A percentile compares a stretch with the other conserved stretches of the same genome.
Evolutionary conservation across 495 filamentous ascomycete genomes (phyloP).

Genomic region (Neurospora sp.): DNA sequence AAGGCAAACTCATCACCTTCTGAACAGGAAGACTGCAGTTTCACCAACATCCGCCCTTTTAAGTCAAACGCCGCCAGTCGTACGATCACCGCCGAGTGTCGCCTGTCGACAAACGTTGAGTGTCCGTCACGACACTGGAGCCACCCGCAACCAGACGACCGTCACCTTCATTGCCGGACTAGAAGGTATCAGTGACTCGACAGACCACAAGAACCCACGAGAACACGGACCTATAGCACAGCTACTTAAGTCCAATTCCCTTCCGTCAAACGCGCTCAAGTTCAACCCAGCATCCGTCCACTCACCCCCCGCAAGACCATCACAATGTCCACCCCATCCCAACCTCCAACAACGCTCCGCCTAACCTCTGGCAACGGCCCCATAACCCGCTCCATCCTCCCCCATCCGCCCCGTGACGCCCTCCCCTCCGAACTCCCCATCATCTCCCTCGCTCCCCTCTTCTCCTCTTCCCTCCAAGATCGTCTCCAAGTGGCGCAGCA

Average conservation of each 20-base stretch:
- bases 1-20: not conserved
- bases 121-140: not conserved
- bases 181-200: not conserved
- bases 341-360: conserved; percentile 21
- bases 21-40: not conserved
- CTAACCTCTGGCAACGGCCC: conserved; percentile 32
- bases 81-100: not conserved
- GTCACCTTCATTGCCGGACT: not conserved
- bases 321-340: not conserved
- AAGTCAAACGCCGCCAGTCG: not conserved
- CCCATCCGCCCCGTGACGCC: conserved; percentile 28
- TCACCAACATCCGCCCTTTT: not conserved
- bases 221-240: not conserved
- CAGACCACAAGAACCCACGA: not conserved
- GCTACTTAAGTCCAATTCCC: not conserved
- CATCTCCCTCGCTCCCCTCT: conserved; percentile 33
- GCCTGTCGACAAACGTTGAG: not conserved
- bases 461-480: conserved; percentile 17
- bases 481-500: conserved; percentile 27
- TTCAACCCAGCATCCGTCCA: not conserved
- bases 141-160: rapidly evolving
- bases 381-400: conserved; percentile 26
- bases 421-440: conserved; percentile 40
- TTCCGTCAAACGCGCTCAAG: not conserved
- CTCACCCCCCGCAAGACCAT: not conserved